These are phyloP conservation scores for Crucihimalaya himalaica DNA, from an alignment of 345 rosid genomes.

Conservation along the genomic window DNA sequence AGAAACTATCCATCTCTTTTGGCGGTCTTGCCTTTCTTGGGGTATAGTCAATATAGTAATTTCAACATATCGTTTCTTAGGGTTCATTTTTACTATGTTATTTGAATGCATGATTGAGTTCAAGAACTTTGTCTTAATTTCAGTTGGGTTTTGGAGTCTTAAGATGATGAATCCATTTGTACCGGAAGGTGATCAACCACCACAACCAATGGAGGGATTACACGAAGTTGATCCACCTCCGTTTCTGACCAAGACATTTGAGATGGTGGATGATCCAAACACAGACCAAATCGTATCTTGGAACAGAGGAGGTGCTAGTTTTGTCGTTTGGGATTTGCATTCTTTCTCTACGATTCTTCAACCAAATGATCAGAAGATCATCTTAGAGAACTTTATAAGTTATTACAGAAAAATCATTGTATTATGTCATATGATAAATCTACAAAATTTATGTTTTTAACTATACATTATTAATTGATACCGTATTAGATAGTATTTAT, in stretches of 20 bases:
- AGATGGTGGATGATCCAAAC: conserved; percentile 74
- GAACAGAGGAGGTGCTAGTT: conserved; percentile 63
- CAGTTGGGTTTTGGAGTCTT: background rate
- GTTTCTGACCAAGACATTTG: conserved; percentile 79
- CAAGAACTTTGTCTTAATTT: background rate
- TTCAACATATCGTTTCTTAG: too few relatives aligned
- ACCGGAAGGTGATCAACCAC: background rate
- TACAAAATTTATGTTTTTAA: too few relatives aligned
- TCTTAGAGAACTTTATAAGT: too few relatives aligned
- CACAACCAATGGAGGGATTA: conserved; percentile 68
- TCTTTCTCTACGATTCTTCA: conserved; percentile 48
- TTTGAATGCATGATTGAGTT: too few relatives aligned
- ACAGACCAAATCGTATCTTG: conserved; percentile 76
- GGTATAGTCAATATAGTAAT: too few relatives aligned
- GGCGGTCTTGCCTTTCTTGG: too few relatives aligned
- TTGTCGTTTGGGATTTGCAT: conserved; percentile 52
- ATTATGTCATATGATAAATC: too few relatives aligned
- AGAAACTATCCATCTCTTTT: conserved; percentile 44
- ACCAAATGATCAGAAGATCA: too few relatives aligned
- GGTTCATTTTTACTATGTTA: too few relatives aligned
- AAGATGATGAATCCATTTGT: conserved; percentile 23
- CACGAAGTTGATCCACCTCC: conserved; percentile 85
- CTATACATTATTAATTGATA: too few relatives aligned
- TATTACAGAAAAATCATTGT: too few relatives aligned
- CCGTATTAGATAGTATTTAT: too few relatives aligned